A percentile compares a stretch with the other conserved stretches of the same genome.
Evolutionary conservation across 306 rosid species (phyloP).

Genomic region (Senna tora): DNA sequence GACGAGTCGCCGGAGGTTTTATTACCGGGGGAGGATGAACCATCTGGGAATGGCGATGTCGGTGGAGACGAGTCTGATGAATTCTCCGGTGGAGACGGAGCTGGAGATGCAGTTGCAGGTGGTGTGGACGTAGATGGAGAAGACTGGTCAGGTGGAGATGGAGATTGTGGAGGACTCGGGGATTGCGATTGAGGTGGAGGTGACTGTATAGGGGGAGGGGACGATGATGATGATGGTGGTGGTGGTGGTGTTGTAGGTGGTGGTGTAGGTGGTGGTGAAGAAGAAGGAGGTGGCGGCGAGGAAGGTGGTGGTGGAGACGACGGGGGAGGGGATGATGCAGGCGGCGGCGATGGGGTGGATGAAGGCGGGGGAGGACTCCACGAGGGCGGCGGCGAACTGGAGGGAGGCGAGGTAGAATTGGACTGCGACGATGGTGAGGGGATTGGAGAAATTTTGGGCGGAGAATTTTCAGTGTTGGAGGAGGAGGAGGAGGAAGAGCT

Average conservation of each 20-base stretch:
- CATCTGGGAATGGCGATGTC: not conserved
- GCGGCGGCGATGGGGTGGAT: not conserved
- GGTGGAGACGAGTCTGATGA: not conserved
- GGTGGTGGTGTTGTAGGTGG: not conserved
- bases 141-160: slow-evolving; percentile 31
- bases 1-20: not conserved
- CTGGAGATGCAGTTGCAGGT: not conserved
- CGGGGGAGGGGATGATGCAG: slow-evolving; percentile 27
- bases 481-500: not conserved
- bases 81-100: not conserved
- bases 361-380: not conserved
- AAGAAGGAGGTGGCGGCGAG: not conserved
- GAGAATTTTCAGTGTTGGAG: not conserved
- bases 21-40: not conserved
- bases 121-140: not conserved
- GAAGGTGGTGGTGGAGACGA: slow-evolving; percentile 5
- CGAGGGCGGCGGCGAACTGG: not conserved
- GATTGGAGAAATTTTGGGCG: not conserved
- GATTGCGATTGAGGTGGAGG: slow-evolving; percentile 31
- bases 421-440: slow-evolving; percentile 1
- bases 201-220: slow-evolving; percentile 1
- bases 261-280: not conserved
- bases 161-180: not conserved
- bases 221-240: not conserved
- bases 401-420: not conserved